Conservation (phyloP, 495 filamentous ascomycete genomes). For the Penicillium coffeae region DNA sequence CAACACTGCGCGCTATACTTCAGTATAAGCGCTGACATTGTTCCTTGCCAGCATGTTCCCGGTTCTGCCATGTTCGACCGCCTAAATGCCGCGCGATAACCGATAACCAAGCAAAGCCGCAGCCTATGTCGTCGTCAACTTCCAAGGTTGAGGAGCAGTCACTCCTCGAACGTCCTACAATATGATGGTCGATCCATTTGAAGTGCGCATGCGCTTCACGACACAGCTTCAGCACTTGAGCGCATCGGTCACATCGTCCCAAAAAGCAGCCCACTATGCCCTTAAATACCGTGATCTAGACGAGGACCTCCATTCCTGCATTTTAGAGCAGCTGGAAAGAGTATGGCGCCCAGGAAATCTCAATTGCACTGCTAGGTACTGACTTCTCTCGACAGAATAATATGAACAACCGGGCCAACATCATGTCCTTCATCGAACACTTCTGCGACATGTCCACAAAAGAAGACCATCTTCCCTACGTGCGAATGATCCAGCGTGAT, state of each 20-base stretch:
- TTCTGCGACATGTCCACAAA: constrained; percentile 81
- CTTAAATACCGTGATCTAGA: constrained; percentile 87
- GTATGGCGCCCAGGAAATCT: constrained; percentile 38
- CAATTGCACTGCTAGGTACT: constrained; percentile 1
- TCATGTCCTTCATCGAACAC: constrained; percentile 98
- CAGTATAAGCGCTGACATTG: too few relatives aligned
- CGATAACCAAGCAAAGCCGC: constrained; percentile 2
- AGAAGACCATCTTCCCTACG: constrained; percentile 70
- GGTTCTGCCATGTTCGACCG: too few relatives aligned
- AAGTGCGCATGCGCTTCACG: constrained; percentile 97
- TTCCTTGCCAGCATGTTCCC: too few relatives aligned
- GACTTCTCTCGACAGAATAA: constrained; percentile 54
- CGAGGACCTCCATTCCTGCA: constrained; percentile 95
- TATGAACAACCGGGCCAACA: constrained; percentile 96
- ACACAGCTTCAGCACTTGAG: constrained; percentile 81
- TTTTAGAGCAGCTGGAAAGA: constrained; percentile 88
- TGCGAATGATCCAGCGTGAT: constrained; percentile 92
- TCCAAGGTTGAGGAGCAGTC: background rate
- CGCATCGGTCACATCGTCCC: constrained; percentile 79
- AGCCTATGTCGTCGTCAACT: background rate
- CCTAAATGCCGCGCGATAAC: too few relatives aligned
- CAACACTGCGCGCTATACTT: too few relatives aligned
- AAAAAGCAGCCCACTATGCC: constrained; percentile 92
- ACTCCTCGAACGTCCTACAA: background rate
- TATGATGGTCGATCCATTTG: constrained; percentile 89